Evolutionary conservation across 257 asterid genomes (phyloP).

Genomic region (Catharanthus roseus): DNA sequence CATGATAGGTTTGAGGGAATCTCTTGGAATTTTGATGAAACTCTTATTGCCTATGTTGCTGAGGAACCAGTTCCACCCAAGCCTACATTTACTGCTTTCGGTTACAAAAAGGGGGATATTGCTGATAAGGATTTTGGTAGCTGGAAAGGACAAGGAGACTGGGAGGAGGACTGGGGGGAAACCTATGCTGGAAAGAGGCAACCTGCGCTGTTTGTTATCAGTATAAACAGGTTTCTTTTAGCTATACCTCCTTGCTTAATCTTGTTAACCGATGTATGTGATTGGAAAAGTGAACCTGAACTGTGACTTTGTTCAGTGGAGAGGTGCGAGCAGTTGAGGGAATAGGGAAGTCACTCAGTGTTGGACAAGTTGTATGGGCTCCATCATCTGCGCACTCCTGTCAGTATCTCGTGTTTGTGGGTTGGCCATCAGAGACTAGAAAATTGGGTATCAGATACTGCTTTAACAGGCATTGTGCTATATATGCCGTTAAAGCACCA

Average conservation of each 20-base stretch:
- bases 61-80: constrained; percentile 66
- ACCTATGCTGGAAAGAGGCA: constrained; percentile 78
- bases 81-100: constrained; percentile 57
- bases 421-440: constrained; percentile 84
- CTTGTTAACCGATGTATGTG: background rate
- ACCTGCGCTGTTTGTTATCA: constrained; percentile 78
- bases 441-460: constrained; percentile 81
- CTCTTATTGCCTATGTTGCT: constrained; percentile 70
- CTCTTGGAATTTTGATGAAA: constrained; percentile 88
- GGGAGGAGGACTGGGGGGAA: constrained; percentile 99
- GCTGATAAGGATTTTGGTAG: constrained; percentile 63
- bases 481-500: constrained; percentile 73
- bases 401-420: constrained; percentile 66
- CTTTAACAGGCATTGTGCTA: constrained; percentile 79
- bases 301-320: constrained; percentile 55
- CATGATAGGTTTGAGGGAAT: constrained; percentile 89
- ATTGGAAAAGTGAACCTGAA: constrained; percentile 1
- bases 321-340: constrained; percentile 56
- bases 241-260: constrained; percentile 12
- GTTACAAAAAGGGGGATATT: constrained; percentile 48
- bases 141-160: constrained; percentile 93
- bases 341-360: constrained; percentile 57
- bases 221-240: constrained; percentile 43
- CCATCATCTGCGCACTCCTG: constrained; percentile 42
- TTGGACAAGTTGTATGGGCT: constrained; percentile 94